These are phyloP conservation scores for Conoideocrella luteorostrata DNA, from an alignment of 2,329 filamentous ascomycete genomes.

Conservation along the genomic window DNA sequence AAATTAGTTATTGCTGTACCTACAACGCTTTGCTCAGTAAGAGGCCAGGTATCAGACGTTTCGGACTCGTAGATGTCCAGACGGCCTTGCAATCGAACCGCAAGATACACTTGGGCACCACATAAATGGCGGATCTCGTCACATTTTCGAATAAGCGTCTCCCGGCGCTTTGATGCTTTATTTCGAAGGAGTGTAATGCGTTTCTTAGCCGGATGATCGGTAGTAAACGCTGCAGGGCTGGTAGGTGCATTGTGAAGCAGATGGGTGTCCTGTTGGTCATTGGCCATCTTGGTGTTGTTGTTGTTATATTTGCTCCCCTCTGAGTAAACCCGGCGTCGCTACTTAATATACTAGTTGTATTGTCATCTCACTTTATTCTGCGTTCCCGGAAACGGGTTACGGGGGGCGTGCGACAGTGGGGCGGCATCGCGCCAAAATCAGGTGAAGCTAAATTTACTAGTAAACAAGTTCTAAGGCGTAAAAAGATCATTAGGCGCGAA, in stretches of 20 bases:
- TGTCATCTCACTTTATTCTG: no score
- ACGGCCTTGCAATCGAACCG: neutral
- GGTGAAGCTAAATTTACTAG: neutral
- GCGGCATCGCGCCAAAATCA: no score
- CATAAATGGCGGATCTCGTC: neutral
- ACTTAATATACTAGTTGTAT: no score
- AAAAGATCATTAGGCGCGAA: no score
- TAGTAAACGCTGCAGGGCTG: neutral
- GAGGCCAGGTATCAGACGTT: neutral
- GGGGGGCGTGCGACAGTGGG: no score
- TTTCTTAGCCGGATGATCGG: neutral
- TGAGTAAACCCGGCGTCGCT: no score
- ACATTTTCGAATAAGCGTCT: neutral
- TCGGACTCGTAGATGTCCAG: neutral
- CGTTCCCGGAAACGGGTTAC: no score
- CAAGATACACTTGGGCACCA: neutral
- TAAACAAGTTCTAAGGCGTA: neutral
- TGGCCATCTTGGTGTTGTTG: no score
- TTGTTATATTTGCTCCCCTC: no score
- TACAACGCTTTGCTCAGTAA: neutral
- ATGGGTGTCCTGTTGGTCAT: no score
- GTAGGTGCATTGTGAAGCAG: no score
- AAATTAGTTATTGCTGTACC: neutral
- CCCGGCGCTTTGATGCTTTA: neutral
- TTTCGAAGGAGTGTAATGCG: neutral